These are phyloP conservation scores for Geotrichum reessii DNA, from an alignment of 1,139 yeast species.

Conservation along the genomic window DNA sequence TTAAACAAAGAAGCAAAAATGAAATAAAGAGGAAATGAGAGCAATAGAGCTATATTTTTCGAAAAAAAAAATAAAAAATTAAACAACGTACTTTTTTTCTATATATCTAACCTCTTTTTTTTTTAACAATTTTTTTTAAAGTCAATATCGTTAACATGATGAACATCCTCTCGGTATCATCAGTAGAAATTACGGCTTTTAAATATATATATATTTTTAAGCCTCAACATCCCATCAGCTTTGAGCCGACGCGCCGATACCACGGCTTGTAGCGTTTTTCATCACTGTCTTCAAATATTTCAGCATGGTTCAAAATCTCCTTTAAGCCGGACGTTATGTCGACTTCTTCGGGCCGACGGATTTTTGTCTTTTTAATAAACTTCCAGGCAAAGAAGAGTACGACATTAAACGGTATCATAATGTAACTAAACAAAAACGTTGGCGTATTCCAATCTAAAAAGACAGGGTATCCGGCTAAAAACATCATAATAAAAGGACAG, in stretches of 20 bases:
- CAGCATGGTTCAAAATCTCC: conserved; percentile 46
- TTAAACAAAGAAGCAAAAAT: too few relatives aligned
- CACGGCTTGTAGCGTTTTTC: background rate
- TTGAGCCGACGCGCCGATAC: background rate
- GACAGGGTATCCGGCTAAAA: conserved; percentile 60
- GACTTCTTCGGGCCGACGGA: conserved; percentile 47
- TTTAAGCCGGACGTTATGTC: conserved; percentile 51
- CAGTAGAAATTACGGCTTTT: too few relatives aligned
- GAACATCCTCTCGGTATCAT: too few relatives aligned
- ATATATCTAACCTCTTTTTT: too few relatives aligned
- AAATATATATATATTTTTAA: too few relatives aligned
- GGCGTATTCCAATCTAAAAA: conserved; percentile 61
- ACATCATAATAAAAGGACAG: conserved; percentile 54
- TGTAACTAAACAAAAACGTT: conserved; percentile 59
- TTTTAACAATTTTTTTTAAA: too few relatives aligned
- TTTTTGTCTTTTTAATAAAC: conserved; percentile 47
- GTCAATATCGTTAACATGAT: too few relatives aligned
- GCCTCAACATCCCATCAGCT: background rate
- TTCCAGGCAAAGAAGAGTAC: conserved; percentile 54
- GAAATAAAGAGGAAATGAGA: too few relatives aligned
- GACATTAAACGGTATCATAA: conserved; percentile 61
- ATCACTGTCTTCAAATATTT: conserved; percentile 6
- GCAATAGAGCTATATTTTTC: too few relatives aligned
- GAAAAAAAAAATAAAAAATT: too few relatives aligned
- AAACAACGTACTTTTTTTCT: too few relatives aligned